Evolutionary conservation across 805 yeast genomes (phyloP).

Genomic region (Metschnikowia amazonensis): DNA sequence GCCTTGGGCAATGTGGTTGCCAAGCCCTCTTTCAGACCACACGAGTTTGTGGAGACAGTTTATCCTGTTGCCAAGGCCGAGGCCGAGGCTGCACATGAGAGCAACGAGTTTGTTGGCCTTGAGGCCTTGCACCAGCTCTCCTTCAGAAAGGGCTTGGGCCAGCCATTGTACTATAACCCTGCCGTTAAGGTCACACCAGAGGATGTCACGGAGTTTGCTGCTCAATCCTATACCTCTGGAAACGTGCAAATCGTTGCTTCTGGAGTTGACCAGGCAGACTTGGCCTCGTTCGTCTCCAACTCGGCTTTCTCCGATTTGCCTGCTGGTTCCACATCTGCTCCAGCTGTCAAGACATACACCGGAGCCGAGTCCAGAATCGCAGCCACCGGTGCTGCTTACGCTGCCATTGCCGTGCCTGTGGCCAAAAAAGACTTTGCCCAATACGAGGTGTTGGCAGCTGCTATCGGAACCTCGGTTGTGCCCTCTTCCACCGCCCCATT

Average conservation of each 20-base stretch:
- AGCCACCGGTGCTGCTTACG: slow-evolving; percentile 61
- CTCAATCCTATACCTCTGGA: slow-evolving; percentile 61
- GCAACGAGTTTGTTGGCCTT: slow-evolving; percentile 57
- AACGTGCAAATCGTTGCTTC: slow-evolving; percentile 69
- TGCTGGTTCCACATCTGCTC: slow-evolving; percentile 50
- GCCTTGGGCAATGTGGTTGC: slow-evolving; percentile 72
- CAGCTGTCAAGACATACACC: slow-evolving; percentile 35
- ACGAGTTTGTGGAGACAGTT: slow-evolving; percentile 80
- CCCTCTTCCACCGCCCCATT: slow-evolving; percentile 53
- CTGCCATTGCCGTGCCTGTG: slow-evolving; percentile 80
- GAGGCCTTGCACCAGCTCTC: slow-evolving; percentile 78
- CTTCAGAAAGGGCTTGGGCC: slow-evolving; percentile 85
- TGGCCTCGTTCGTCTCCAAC: slow-evolving; percentile 61
- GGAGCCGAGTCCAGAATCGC: slow-evolving; percentile 72
- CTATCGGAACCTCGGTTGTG: slow-evolving; percentile 55
- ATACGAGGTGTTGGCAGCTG: slow-evolving; percentile 67
- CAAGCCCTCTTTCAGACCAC: slow-evolving; percentile 71
- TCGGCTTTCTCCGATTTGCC: slow-evolving; percentile 63
- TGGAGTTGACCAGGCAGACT: slow-evolving; percentile 71
- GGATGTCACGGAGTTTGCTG: slow-evolving; percentile 64
- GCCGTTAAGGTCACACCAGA: slow-evolving; percentile 51
- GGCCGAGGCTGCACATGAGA: slow-evolving; percentile 46
- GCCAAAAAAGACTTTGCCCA: slow-evolving; percentile 58
- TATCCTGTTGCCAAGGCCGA: slow-evolving; percentile 73
- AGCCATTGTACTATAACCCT: slow-evolving; percentile 73